These are phyloP conservation scores for Luvunga scandens DNA, from an alignment of 345 rosid genomes.

Conservation along the genomic window DNA sequence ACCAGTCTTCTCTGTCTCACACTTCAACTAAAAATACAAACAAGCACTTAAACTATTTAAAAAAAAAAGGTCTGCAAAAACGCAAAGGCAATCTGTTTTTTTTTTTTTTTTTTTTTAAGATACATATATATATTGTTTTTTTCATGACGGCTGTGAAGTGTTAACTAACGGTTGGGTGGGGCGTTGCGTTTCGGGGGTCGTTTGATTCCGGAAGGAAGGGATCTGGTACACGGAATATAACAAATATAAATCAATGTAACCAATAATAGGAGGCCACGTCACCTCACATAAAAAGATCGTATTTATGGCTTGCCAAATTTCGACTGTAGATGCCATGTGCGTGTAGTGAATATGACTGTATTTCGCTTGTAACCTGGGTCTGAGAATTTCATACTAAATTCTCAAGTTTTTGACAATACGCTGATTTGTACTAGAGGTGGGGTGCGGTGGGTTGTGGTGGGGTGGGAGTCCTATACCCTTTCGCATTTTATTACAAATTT, in stretches of 20 bases:
- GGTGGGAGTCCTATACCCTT: no score
- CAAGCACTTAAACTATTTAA: conserved; percentile 18
- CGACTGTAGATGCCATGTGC: no score
- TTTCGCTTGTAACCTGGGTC: background rate
- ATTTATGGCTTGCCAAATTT: background rate
- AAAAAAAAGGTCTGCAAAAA: background rate
- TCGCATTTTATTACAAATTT: no score
- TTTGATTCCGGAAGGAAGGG: background rate
- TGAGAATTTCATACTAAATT: background rate
- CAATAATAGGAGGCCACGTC: background rate
- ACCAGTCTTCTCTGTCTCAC: background rate
- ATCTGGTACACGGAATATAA: background rate
- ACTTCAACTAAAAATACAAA: conserved; percentile 17
- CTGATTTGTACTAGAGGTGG: no score
- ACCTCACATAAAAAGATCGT: background rate
- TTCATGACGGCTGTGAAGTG: conserved; percentile 53
- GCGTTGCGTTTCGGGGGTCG: conserved; percentile 34
- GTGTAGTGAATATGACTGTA: background rate
- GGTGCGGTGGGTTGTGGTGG: no score
- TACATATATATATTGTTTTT: no score
- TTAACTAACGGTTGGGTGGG: conserved; percentile 47
- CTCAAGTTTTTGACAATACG: no score
- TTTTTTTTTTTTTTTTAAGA: background rate
- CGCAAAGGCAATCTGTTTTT: background rate
- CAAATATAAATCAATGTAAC: rapidly evolving